Evolutionary conservation across 2,329 filamentous ascomycete species (phyloP).

Genomic region (Diaporthe batatas): DNA sequence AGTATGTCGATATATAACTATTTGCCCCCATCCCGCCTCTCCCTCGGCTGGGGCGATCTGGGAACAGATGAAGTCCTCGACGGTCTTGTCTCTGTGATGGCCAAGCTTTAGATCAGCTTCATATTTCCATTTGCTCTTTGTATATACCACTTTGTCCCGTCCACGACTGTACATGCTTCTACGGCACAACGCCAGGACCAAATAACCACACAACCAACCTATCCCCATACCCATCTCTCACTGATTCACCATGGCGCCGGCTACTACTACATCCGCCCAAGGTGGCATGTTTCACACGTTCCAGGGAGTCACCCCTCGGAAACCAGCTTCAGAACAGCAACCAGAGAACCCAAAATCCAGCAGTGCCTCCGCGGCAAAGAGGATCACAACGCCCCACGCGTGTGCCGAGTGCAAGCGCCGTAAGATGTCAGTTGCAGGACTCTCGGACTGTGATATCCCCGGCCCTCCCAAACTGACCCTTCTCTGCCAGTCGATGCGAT

Average conservation of each 20-base stretch:
- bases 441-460: not conserved
- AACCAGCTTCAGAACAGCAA: constrained; percentile 60
- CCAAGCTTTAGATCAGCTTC: constrained; percentile 21
- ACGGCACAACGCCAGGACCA: not conserved
- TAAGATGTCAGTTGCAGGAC: constrained; percentile 70
- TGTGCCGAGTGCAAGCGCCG: constrained; percentile 83
- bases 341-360: constrained; percentile 56
- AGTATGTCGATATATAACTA: constrained; percentile 58
- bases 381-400: constrained; percentile 72
- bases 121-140: constrained; percentile 17
- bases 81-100: constrained; percentile 27
- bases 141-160: constrained; percentile 37
- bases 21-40: constrained; percentile 52
- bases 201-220: not conserved
- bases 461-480: constrained; percentile 47
- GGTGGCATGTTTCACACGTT: constrained; percentile 68
- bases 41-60: constrained; percentile 47
- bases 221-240: constrained; percentile 36
- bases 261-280: constrained; percentile 61
- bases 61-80: constrained; percentile 1
- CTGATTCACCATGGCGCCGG: constrained; percentile 56
- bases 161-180: constrained; percentile 21
- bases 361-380: constrained; percentile 56
- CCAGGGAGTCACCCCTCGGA: constrained; percentile 66
- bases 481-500: constrained; percentile 72